A percentile compares a stretch with the other conserved stretches of the same genome.
Evolutionary conservation across 176 grass and related monocot genomes (phyloP).

Genomic region (Echinochloa phyllopogon): DNA sequence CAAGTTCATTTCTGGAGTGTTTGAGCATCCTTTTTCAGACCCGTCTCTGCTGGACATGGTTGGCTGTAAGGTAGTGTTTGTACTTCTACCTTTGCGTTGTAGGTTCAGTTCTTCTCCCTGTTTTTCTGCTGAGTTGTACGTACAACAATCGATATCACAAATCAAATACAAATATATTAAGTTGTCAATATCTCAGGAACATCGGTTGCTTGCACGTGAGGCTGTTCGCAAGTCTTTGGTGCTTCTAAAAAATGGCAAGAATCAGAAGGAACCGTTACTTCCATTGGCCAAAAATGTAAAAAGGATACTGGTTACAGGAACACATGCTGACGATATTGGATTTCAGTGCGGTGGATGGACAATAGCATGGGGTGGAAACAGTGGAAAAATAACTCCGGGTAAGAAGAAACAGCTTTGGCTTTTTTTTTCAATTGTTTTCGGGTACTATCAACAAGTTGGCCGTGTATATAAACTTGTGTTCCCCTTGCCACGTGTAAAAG

Average conservation of each 20-base stretch:
- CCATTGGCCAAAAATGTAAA: constrained; percentile 70
- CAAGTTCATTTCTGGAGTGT: constrained; percentile 89
- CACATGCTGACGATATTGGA: constrained; percentile 87
- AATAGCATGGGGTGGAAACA: constrained; percentile 69
- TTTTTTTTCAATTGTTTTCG: neutral
- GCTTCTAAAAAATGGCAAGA: constrained; percentile 87
- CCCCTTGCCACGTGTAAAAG: too few relatives aligned
- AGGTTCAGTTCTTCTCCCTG: neutral
- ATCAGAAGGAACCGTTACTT: constrained; percentile 62
- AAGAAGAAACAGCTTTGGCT: constrained; percentile 23
- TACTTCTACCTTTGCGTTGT: neutral
- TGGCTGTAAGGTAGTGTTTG: constrained; percentile 71
- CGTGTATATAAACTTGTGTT: constrained; percentile 47
- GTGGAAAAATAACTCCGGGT: constrained; percentile 84
- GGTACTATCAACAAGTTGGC: neutral
- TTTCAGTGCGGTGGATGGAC: constrained; percentile 98
- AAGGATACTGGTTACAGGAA: constrained; percentile 80
- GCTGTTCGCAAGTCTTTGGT: constrained; percentile 82
- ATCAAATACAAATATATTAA: neutral
- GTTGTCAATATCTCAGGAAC: constrained; percentile 52
- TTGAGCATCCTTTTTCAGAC: constrained; percentile 89
- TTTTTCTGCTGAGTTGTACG: neutral
- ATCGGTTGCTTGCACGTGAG: constrained; percentile 71
- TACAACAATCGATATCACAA: neutral
- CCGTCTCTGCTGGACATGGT: constrained; percentile 57